Evolutionary conservation across 139 green algal species (phyloP), one percentile per base, ranked within the genome.

Genomic region (Coelastrella sp.): DNA sequence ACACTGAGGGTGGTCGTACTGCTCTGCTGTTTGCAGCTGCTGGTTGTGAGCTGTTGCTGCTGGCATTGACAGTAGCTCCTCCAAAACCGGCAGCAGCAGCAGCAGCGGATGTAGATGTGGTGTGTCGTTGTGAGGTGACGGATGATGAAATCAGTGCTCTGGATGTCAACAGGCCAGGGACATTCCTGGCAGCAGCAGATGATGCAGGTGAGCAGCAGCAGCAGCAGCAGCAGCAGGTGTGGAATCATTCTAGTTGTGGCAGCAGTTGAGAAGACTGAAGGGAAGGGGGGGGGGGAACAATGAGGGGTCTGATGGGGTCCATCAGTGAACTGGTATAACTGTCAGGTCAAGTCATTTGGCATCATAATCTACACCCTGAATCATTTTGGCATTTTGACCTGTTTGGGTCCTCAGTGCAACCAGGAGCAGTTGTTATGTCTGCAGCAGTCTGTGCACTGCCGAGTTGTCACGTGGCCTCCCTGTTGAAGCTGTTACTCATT

Each of bases 91-190:
- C 82, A 63, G 82, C 82, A 87, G 82, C 63, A 75, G 58, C 81
- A 61, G 60, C 81, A 57, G 20, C 63, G 35, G 58, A 73, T 59
- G 24, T 81, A 59, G 74, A 73, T 74, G 63, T n/a, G 20, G 59
- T 70, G 57, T 74, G 24, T 63, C 81, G 65, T n/a, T 22, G 12
- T 24, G 65, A 25, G 10, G 82, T 88, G 19, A 27, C 63, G 15
- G 20, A 22, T 19, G 84, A 88, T 80, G 84, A 88, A 20, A 88
- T 88, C 66, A 88, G 68, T 49, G 68, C 35, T 12, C 49, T 88
- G 68, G 35, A 66, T 4, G 17, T 88, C 49, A 88, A 80, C 25
- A 14, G 58, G 24, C 74, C 57, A 19, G 25, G 74, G 15, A 59
- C 25, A 57, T 86, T 11, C 57, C 58, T 86, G 14, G 81, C 81